Evolutionary conservation across 257 asterid genomes (phyloP), one percentile per base, ranked within the genome.

Genomic region (Prunella vulgaris): DNA sequence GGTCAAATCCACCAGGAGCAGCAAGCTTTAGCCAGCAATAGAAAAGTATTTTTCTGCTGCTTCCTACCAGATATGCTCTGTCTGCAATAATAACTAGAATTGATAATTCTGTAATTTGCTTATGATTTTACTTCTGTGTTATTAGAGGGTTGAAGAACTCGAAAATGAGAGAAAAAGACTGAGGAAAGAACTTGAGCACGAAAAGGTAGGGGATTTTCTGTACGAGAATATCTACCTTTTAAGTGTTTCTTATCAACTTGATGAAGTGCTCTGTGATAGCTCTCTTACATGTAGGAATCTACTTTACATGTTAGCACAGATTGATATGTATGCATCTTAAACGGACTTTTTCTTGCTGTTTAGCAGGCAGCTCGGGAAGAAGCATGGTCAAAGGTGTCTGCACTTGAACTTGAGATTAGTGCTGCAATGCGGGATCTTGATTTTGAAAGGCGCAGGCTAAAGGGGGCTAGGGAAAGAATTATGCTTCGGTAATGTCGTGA

Each of bases 291-390:
- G 48, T 56, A 38, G 14, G 52, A 42, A 14, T 64, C 68, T 27
- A 14, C 38, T 42, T 25, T 0, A 14, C n/a, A 48, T 33, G 53
- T 65, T 17, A 13, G 74, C 59, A 5, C 69, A 6, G 35, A 27
- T 5, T 24, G 60, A 33, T 48, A 10, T 40, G 32, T 44, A 44
- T 68, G 49, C 52, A 20, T 77, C 65, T 82, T 73, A 64, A 78
- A 80, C 75, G 78, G 80, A 63, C 73, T 72, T 81, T 79, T 73
- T 75, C 64, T 77, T 84, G 84, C 77, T 79, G 90, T 79, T 87
- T 94, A 94, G 99, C 99, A 94, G 99, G 90, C 97, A 27, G 96
- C 96, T 70, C 91, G 97, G 74, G 97, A 94, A 86, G 99, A 94
- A 81, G 97, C 99, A 61, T 91, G 97, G 99, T 87, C 95, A 33